A percentile compares a stretch with the other conserved stretches of the same genome.
These are phyloP conservation scores for Cladosporium sp. DNA, from an alignment of 2,329 filamentous ascomycete genomes.

Conservation along the genomic window DNA sequence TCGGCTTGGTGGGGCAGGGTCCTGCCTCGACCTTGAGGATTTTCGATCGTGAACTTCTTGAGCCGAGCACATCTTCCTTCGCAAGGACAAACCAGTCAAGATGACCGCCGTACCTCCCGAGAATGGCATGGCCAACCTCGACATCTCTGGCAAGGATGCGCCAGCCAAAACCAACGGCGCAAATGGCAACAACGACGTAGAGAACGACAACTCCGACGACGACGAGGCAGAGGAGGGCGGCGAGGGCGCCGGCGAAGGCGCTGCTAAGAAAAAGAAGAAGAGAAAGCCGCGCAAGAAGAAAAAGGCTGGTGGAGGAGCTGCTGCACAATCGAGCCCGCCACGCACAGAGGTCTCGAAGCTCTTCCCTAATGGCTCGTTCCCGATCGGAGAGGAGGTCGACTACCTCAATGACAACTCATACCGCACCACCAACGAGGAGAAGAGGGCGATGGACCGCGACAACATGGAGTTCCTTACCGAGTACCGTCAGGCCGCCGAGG, in stretches of 20 bases:
- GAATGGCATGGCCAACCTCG: constrained; percentile 29
- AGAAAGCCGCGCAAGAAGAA: constrained; percentile 44
- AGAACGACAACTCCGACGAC: constrained; percentile 39
- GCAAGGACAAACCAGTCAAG: not conserved
- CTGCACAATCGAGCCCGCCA: constrained; percentile 48
- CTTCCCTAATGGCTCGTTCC: constrained; percentile 48
- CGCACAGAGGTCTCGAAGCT: constrained; percentile 48
- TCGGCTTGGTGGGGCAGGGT: constrained; percentile 5
- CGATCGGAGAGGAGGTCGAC: constrained; percentile 48
- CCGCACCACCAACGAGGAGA: constrained; percentile 51
- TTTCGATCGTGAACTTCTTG: constrained; percentile 11
- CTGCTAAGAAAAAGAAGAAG: constrained; percentile 49
- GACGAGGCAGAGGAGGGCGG: constrained; percentile 38
- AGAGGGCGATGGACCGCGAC: constrained; percentile 45
- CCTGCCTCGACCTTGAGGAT: not conserved
- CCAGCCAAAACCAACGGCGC: constrained; percentile 21
- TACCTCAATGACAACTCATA: constrained; percentile 48
- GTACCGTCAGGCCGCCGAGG: constrained; percentile 58
- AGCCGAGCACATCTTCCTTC: constrained; percentile 3
- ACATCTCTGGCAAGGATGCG: constrained; percentile 25
- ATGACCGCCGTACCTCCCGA: constrained; percentile 36
- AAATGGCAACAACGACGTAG: constrained; percentile 33
- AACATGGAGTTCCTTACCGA: constrained; percentile 53
- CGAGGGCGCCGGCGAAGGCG: constrained; percentile 33
- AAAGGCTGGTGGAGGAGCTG: constrained; percentile 34